Conservation (phyloP, 2,329 filamentous ascomycete species). For the Chalaropsis thielavioides region DNA sequence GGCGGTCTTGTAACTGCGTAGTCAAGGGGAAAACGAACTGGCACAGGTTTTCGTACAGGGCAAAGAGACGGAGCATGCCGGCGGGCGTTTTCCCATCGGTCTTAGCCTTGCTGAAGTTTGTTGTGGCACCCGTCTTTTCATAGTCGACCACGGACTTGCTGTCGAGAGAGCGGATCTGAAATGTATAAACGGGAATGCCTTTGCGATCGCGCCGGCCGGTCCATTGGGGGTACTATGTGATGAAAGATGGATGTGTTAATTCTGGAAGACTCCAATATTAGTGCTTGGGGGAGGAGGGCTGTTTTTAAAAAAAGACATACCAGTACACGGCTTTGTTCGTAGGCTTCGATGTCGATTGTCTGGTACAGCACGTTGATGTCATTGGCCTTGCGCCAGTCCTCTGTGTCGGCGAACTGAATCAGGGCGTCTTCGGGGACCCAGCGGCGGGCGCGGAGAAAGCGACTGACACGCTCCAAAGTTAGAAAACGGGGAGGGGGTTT, state of each 20-base stretch:
- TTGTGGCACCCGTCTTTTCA: constrained; percentile 48
- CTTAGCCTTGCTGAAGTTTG: constrained; percentile 45
- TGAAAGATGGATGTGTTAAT: neutral
- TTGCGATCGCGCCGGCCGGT: constrained; percentile 76
- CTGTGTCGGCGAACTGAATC: constrained; percentile 73
- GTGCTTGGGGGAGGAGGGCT: neutral
- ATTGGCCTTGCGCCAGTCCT: constrained; percentile 72
- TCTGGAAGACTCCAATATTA: neutral
- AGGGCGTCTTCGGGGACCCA: constrained; percentile 67
- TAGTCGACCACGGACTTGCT: constrained; percentile 68
- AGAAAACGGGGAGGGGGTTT: constrained; percentile 4
- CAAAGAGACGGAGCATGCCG: constrained; percentile 74
- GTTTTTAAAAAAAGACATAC: constrained; percentile 33
- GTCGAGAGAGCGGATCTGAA: constrained; percentile 71
- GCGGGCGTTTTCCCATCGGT: constrained; percentile 52
- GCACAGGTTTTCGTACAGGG: constrained; percentile 84
- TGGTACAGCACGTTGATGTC: constrained; percentile 66
- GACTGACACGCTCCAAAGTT: constrained; percentile 35
- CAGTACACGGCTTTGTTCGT: constrained; percentile 63
- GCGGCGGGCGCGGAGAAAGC: constrained; percentile 71
- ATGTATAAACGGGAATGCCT: constrained; percentile 85
- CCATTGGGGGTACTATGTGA: constrained; percentile 75
- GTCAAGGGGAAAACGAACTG: constrained; percentile 77
- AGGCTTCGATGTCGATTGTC: constrained; percentile 73
- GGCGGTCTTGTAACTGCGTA: constrained; percentile 57